Evolutionary conservation across 805 yeast genomes (phyloP).

Genomic region (Yarrowia sp.): DNA sequence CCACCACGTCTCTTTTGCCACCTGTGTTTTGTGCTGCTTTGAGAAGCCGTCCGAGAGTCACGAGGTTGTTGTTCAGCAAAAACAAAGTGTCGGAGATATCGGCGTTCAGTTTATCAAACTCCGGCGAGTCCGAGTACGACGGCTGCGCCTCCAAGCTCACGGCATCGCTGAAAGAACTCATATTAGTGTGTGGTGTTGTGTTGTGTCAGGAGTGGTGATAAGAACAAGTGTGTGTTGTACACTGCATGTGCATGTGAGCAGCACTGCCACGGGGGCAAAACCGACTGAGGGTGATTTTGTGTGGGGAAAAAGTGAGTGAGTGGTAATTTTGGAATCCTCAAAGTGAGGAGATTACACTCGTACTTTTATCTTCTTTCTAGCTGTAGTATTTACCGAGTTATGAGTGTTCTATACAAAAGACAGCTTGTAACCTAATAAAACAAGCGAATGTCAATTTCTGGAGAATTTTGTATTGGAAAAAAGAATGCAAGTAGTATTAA

Average conservation of each 20-base stretch:
- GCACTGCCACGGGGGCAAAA: not conserved
- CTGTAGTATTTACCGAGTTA: too few relatives aligned
- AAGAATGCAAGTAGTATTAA: fast-evolving
- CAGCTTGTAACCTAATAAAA: too few relatives aligned
- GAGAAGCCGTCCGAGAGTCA: conserved; percentile 58
- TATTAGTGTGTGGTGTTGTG: not conserved
- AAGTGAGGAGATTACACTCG: too few relatives aligned
- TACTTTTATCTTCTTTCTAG: too few relatives aligned
- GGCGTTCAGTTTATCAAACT: conserved; percentile 58
- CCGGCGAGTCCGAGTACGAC: conserved; percentile 57
- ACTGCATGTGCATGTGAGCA: conserved; percentile 4
- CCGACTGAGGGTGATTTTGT: too few relatives aligned
- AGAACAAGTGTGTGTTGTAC: not conserved
- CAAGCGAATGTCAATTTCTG: too few relatives aligned
- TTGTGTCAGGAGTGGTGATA: not conserved
- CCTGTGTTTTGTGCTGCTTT: conserved; percentile 49
- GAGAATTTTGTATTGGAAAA: too few relatives aligned
- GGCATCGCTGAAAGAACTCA: conserved; percentile 43
- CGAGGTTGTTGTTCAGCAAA: conserved; percentile 61
- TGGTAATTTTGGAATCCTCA: not conserved
- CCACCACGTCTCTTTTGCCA: conserved; percentile 51
- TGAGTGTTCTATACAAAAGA: too few relatives aligned
- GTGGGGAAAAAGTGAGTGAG: not conserved
- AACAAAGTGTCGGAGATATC: conserved; percentile 57
- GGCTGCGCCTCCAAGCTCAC: conserved; percentile 47